These are phyloP conservation scores for Heimioporus sp. DNA, from an alignment of 768 basidiomycete species.

Conservation along the genomic window DNA sequence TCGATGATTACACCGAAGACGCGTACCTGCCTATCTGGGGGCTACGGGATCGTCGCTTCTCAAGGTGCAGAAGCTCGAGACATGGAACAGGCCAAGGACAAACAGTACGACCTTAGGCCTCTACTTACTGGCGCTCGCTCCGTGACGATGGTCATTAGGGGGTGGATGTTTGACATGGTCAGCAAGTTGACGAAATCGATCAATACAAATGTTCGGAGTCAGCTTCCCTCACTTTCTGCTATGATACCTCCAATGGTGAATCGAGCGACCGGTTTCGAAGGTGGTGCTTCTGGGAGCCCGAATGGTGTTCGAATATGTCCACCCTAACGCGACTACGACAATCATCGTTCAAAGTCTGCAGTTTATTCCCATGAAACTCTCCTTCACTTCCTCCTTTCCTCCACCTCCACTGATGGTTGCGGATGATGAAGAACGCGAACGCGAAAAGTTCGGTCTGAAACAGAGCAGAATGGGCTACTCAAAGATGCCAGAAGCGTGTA, in stretches of 20 bases:
- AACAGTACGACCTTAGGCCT: slow-evolving; percentile 43
- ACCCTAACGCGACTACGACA: slow-evolving; percentile 33
- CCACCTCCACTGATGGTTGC: slow-evolving; percentile 24
- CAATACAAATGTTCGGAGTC: not conserved
- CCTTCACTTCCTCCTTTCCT: slow-evolving; percentile 29
- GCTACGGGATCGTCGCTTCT: slow-evolving; percentile 48
- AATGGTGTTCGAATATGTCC: slow-evolving; percentile 33
- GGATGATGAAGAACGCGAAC: slow-evolving; percentile 40
- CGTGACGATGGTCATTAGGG: slow-evolving; percentile 50
- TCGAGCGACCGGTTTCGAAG: slow-evolving; percentile 18
- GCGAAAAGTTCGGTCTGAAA: slow-evolving; percentile 44
- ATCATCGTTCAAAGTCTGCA: slow-evolving; percentile 53
- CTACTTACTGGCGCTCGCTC: slow-evolving; percentile 43
- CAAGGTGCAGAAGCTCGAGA: slow-evolving; percentile 37
- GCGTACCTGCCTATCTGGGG: slow-evolving; percentile 33
- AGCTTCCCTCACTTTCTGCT: slow-evolving; percentile 20
- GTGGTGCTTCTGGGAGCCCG: slow-evolving; percentile 17
- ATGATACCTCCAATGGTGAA: slow-evolving; percentile 19
- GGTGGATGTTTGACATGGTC: slow-evolving; percentile 93
- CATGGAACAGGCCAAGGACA: slow-evolving; percentile 24
- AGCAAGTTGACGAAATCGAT: too few species aligned
- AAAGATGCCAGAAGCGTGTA: slow-evolving; percentile 31
- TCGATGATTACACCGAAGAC: slow-evolving; percentile 45
- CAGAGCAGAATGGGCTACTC: slow-evolving; percentile 39
- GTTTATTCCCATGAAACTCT: slow-evolving; percentile 57